Evolutionary conservation across 495 filamentous ascomycete species (phyloP), one percentile per base, ranked within the genome.

Genomic region (Talaromyces stipitatus): DNA sequence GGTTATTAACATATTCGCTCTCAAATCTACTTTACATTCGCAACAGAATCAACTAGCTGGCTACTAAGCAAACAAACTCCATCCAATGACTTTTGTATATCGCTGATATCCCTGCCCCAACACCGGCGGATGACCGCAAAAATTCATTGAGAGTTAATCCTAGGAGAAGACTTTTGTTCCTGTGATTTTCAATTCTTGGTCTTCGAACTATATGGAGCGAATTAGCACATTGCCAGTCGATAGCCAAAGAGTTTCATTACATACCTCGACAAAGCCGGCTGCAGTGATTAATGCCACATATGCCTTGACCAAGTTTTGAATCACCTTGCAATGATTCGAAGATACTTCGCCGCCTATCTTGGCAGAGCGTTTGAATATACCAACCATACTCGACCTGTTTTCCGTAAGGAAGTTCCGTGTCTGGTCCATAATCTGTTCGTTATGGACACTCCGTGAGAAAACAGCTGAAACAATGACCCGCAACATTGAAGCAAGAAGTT

Each of bases 361-460:
- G 1, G 89, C 90, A 66, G 86, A 87, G 47, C 90, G 79, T 71
- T 99, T 99, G 65, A 97, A 89, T n/a, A 95, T 83, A 18, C 90
- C 86, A 59, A 95, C 83, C 58, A 96, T 86, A 59, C 88, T 78
- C 58, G 82, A 78, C 55, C 94, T 75, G 66, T 95, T 91, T 60
- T 92, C 87, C 20, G 76, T 70, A 53, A 97, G 72, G 69, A 99
- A 97, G 14, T 71, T 67, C 29, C 84, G 79, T 12, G 83, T 91
- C 61, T 91, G 87, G 24, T 86, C 77, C 54, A 92, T 69, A 11
- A 82, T 85, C 55, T 85, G 80, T 55, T 86, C 82, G 68, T 97
- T 97, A 61, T 92, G 86, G 9, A 84, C 73, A 0, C 95, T 92
- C 3, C 89, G 77, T 54, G 84, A 84, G 20, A 97, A 77, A 9